Evolutionary conservation across 2,329 filamentous ascomycete genomes (phyloP).

Genomic region (Pestalotiopsis fici): DNA sequence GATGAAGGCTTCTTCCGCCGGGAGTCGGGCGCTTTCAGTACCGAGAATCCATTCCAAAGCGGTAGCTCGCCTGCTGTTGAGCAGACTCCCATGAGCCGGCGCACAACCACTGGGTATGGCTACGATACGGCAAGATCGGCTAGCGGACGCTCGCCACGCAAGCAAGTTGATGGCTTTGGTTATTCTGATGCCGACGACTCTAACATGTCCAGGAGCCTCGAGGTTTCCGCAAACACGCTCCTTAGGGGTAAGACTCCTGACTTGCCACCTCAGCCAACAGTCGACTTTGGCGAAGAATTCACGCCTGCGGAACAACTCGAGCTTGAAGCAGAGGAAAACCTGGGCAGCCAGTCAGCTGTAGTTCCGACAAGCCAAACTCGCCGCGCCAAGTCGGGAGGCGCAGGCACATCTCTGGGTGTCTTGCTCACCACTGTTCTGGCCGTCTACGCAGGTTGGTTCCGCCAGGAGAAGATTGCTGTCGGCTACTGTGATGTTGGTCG

Average conservation of each 20-base stretch:
- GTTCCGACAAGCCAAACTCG: conserved; percentile 36
- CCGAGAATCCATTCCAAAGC: conserved; percentile 92
- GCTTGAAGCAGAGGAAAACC: conserved; percentile 68
- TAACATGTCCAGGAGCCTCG: conserved; percentile 59
- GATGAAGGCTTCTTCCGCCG: conserved; percentile 44
- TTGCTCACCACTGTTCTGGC: conserved; percentile 70
- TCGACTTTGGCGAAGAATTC: conserved; percentile 86
- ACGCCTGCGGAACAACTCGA: conserved; percentile 88
- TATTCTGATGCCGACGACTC: conserved; percentile 54
- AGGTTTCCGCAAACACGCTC: conserved; percentile 51
- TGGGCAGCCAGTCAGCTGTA: conserved; percentile 49
- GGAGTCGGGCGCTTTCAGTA: conserved; percentile 67
- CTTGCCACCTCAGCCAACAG: conserved; percentile 24
- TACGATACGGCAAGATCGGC: conserved; percentile 38
- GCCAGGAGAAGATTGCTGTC: conserved; percentile 93
- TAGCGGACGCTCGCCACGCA: conserved; percentile 43
- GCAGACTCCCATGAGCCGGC: conserved; percentile 49
- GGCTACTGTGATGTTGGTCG: conserved; percentile 90
- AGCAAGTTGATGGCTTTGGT: conserved; percentile 43
- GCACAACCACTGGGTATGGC: conserved; percentile 46
- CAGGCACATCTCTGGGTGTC: conserved; percentile 69
- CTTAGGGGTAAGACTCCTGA: conserved; percentile 34
- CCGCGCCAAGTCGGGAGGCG: conserved; percentile 40
- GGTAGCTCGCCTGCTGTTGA: conserved; percentile 65
- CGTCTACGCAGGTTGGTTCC: conserved; percentile 79